Percentiles rank a stretch among this genome's conserved stretches.
These are phyloP conservation scores for Paramecium sexaurelia DNA, from an alignment of 73 alveolate genomes.

Conservation along the genomic window DNA sequence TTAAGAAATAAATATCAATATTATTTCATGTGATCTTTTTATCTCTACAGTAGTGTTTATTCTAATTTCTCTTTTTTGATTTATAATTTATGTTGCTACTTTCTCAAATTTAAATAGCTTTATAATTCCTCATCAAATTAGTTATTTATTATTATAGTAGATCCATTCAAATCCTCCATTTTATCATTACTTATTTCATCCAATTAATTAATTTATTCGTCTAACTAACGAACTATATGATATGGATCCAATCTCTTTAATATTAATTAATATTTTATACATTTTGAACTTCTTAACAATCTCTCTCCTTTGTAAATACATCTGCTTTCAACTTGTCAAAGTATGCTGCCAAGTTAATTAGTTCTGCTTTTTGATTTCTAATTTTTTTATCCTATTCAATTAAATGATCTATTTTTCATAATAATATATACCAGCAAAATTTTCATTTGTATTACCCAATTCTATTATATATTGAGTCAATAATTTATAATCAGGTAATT, in stretches of 20 bases:
- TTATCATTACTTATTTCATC: conserved; percentile 34
- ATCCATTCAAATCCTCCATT: conserved; percentile 27
- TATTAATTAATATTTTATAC: neutral
- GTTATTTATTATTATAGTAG: neutral
- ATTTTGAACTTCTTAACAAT: neutral
- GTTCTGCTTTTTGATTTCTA: neutral
- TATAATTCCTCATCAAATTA: neutral
- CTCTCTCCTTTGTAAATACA: neutral
- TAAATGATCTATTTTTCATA: neutral
- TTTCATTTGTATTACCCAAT: conserved; percentile 29
- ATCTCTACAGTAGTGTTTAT: neutral
- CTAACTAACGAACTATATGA: neutral
- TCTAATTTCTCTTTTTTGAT: conserved; percentile 19
- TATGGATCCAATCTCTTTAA: conserved; percentile 17
- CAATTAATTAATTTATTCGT: neutral
- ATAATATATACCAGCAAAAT: conserved; percentile 30
- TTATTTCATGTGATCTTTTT: neutral
- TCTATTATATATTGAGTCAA: conserved; percentile 26
- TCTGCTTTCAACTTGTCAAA: neutral
- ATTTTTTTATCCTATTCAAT: neutral
- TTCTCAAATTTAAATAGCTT: neutral
- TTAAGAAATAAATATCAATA: neutral
- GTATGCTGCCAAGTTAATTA: conserved; percentile 8
- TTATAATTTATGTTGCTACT: conserved; percentile 1
- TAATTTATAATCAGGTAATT: conserved; percentile 35